These are phyloP conservation scores for Citrus unshiu DNA, from an alignment of 345 rosid species.

Conservation along the genomic window DNA sequence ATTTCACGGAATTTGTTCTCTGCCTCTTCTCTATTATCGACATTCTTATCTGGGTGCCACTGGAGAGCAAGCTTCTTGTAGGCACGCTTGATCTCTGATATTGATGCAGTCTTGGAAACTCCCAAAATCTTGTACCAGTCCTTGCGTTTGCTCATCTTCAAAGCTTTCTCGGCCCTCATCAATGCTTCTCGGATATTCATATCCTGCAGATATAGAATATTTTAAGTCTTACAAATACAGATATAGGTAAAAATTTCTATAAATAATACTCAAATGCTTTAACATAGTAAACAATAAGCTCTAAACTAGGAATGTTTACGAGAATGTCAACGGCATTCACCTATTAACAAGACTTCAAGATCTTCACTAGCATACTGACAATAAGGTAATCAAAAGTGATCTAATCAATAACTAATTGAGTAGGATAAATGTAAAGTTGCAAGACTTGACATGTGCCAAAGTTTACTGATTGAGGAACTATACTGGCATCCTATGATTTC, in stretches of 20 bases:
- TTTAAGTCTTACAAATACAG: not conserved
- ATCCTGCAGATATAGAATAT: conserved; percentile 47
- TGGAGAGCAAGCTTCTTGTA: conserved; percentile 95
- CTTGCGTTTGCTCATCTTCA: conserved; percentile 93
- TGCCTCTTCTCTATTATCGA: conserved; percentile 89
- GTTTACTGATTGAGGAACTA: not conserved
- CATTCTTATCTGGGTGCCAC: conserved; percentile 99
- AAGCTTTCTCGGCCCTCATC: conserved; percentile 90
- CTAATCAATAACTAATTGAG: not conserved
- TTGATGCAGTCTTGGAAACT: conserved; percentile 71
- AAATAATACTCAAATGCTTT: no score
- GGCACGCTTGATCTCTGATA: conserved; percentile 85
- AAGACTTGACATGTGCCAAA: not conserved
- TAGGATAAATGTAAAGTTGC: not conserved
- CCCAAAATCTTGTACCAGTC: conserved; percentile 97
- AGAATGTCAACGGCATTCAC: not conserved
- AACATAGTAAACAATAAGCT: not conserved
- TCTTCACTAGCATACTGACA: not conserved
- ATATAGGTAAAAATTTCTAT: not conserved
- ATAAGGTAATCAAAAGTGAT: not conserved
- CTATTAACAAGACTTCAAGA: not conserved
- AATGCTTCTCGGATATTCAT: conserved; percentile 72
- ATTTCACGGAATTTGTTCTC: conserved; percentile 87
- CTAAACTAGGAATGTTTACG: not conserved
- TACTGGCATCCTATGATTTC: not conserved